phyloP scores from a whole-genome alignment of 768 basidiomycete genomes.

The Terana coerulea region DNA sequence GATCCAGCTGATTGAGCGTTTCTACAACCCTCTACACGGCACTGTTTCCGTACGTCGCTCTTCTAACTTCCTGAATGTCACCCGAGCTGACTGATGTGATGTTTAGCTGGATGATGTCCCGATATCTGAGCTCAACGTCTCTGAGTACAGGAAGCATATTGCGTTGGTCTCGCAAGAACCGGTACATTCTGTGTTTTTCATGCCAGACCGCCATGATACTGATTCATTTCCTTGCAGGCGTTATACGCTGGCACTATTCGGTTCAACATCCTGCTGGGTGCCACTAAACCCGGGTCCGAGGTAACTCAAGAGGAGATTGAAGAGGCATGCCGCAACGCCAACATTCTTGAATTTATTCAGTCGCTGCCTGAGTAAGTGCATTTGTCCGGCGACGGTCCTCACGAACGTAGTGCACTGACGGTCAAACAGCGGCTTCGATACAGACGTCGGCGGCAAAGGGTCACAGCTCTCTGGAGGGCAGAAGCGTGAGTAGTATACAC shows the following conservation, averaged over 20 bases:
- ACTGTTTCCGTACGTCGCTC: constrained; percentile 51
- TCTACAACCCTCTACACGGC: constrained; percentile 78
- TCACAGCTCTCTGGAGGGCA: constrained; percentile 88
- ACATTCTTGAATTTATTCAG: constrained; percentile 86
- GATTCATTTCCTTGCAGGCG: too few relatives aligned
- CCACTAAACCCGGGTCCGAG: constrained; percentile 67
- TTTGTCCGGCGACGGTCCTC: not conserved
- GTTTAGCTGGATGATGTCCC: constrained; percentile 64
- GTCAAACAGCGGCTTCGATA: constrained; percentile 77
- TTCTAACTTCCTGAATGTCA: too few relatives aligned
- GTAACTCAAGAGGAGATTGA: constrained; percentile 88
- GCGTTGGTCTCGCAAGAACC: constrained; percentile 92
- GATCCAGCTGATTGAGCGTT: constrained; percentile 81
- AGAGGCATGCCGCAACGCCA: constrained; percentile 82
- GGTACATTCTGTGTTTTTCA: too few relatives aligned
- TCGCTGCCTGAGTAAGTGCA: constrained; percentile 71
- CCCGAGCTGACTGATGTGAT: not conserved
- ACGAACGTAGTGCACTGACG: not conserved
- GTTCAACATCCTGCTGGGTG: constrained; percentile 91
- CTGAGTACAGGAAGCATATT: constrained; percentile 85
- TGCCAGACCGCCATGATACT: not conserved
- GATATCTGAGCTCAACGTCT: constrained; percentile 73
- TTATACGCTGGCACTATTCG: constrained; percentile 86
- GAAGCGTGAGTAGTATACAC: constrained; percentile 47
- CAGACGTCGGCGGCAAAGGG: constrained; percentile 87